Percentiles rank a stretch among this genome's conserved stretches.
Conservation (phyloP, 768 basidiomycete species). For the Pleurotus sapidus region DNA sequence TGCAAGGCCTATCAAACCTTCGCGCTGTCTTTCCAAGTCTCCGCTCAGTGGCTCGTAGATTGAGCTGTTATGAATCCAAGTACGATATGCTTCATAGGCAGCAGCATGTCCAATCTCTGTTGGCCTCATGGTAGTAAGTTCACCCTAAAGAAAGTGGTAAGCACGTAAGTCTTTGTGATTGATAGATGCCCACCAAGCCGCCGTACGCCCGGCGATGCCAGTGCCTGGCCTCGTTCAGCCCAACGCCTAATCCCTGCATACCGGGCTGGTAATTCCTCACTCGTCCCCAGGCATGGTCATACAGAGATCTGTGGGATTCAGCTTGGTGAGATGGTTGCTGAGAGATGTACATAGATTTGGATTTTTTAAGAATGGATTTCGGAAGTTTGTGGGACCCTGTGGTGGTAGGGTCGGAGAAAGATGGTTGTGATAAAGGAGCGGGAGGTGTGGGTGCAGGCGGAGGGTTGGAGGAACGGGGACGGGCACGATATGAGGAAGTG, state of each 20-base stretch:
- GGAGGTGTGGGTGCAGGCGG: neutral
- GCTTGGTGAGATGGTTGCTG: slow-evolving; percentile 24
- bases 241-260: slow-evolving; percentile 40
- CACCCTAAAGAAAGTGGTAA: slow-evolving; percentile 35
- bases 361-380: slow-evolving; percentile 5
- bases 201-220: slow-evolving; percentile 71
- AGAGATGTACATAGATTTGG: slow-evolving; percentile 12
- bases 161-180: slow-evolving; percentile 2
- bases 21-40: slow-evolving; percentile 1
- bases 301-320: slow-evolving; percentile 50
- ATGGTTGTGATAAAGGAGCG: neutral
- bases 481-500: slow-evolving; percentile 8
- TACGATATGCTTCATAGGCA: slow-evolving; percentile 73
- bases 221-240: slow-evolving; percentile 56
- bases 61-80: slow-evolving; percentile 51
- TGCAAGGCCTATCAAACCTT: slow-evolving; percentile 1
- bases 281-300: slow-evolving; percentile 50
- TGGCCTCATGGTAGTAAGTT: slow-evolving; percentile 48
- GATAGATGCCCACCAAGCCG: slow-evolving; percentile 39
- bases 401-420: slow-evolving; percentile 24
- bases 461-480: slow-evolving; percentile 10
- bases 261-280: slow-evolving; percentile 38
- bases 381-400: neutral
- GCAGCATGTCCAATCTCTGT: slow-evolving; percentile 72
- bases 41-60: slow-evolving; percentile 6